Percentiles rank a stretch among this genome's conserved stretches.
Conservation (phyloP, 345 rosid species). For the Stellera chamaejasme region DNA sequence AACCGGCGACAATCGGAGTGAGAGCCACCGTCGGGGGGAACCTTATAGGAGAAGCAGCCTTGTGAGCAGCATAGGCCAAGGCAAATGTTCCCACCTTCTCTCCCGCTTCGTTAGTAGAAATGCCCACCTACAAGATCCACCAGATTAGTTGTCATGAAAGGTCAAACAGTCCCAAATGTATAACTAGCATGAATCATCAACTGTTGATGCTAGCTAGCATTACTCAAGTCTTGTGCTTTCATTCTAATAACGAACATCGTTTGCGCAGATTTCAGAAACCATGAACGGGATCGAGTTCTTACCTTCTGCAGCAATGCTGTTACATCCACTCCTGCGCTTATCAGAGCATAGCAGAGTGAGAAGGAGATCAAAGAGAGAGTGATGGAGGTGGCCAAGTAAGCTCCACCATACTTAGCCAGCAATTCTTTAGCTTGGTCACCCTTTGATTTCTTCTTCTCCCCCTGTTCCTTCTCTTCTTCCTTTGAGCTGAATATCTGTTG, state of each 20-base stretch:
- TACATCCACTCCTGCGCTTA: conserved; percentile 67
- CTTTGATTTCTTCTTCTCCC: conserved; percentile 44
- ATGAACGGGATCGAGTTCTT: background rate
- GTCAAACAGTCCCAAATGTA: too few species aligned
- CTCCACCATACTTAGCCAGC: conserved; percentile 84
- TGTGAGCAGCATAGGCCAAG: conserved; percentile 87
- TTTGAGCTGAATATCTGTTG: conserved; percentile 64
- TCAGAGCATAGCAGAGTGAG: conserved; percentile 61
- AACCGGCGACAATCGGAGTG: conserved; percentile 78
- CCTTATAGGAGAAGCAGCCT: conserved; percentile 93
- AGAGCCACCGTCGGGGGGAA: conserved; percentile 89
- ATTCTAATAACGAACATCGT: too few species aligned
- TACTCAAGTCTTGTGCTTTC: too few species aligned
- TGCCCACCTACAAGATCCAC: conserved; percentile 47
- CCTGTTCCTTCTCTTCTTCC: conserved; percentile 36
- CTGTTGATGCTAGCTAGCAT: too few species aligned
- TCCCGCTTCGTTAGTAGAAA: conserved; percentile 54
- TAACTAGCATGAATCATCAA: too few species aligned
- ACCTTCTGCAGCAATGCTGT: conserved; percentile 72
- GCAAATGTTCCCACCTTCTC: conserved; percentile 88
- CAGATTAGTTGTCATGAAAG: too few species aligned
- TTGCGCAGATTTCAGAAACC: too few species aligned
- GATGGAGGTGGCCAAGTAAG: conserved; percentile 86
- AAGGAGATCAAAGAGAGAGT: conserved; percentile 83
- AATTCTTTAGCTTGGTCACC: conserved; percentile 81